phyloP scores from a whole-genome alignment of 306 rosid genomes.

The Cucurbita moschata region DNA sequence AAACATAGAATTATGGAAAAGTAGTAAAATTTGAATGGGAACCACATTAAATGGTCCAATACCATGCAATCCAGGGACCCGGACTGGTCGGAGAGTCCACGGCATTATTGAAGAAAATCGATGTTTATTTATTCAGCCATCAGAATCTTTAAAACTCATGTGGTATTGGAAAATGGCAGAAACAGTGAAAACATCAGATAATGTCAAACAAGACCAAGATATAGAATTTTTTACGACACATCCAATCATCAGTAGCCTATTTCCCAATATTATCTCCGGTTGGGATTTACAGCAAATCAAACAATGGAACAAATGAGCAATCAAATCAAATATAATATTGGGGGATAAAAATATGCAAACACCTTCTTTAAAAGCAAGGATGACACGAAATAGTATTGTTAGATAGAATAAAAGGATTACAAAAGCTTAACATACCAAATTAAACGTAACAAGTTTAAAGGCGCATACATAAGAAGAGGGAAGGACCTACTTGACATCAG shows the following conservation, averaged over 20 bases:
- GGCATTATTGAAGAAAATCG: not conserved
- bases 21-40: not conserved
- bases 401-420: not conserved
- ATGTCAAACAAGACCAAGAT: not conserved
- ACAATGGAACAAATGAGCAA: no score
- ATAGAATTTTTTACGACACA: not conserved
- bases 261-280: no score
- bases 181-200: not conserved
- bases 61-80: not conserved
- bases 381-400: not conserved
- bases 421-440: not conserved
- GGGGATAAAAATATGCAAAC: no score
- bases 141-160: not conserved
- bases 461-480: not conserved
- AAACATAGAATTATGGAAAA: not conserved
- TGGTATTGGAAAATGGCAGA: not conserved
- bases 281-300: no score
- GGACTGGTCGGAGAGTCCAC: not conserved
- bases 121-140: not conserved
- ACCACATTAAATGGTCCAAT: not conserved
- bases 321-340: no score
- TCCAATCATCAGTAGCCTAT: no score
- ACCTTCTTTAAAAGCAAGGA: not conserved
- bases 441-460: not conserved
- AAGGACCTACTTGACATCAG: conserved; percentile 77